Evolutionary conservation across 768 basidiomycete species (phyloP), one percentile per base, ranked within the genome.

Genomic region (Bullera alba): DNA sequence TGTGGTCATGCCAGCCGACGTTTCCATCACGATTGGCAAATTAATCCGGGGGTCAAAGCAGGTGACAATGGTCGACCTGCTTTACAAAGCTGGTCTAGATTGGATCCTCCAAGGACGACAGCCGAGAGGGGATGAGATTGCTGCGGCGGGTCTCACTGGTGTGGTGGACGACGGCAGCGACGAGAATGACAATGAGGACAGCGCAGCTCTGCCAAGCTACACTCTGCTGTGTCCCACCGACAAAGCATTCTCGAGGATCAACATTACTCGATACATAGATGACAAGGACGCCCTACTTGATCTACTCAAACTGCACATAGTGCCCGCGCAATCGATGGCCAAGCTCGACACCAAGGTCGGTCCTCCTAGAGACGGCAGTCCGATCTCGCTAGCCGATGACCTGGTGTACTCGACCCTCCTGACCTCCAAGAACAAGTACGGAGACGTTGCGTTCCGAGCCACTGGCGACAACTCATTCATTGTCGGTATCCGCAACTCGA

Each of bases 201-300:
- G 48, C 15, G 39, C 64, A 21, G 60, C 61, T 28, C 37, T 59
- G 37, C 53, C 63, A 34, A 58, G 84, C 3, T 97, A 92, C 84
- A 93, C 90, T 1, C 72, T 99, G 3, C 77, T 99, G 19, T 91
- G 87, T 58, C 95, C 95, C 2, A 81, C 82, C 5, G 95, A 99
- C 63, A 84, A 85, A 51, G 91, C 93, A 0, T 95, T 97, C 79
- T 84, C 89, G 67, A 75, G 79, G 19, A 74, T 85, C 70, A 92
- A 97, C 74, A 72, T 97, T 50, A 90, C 90, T 0, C 49, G 57
- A 21, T 73, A 73, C 54, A 56, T 68, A 16, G 42, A 62, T 21
- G 60, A 71, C 48, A 54, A 48, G 1, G 60, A 65, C 2, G 65
- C 64, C 0, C 60, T 75, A 5, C 42, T 69, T 25, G 60, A 67